phyloP scores from a whole-genome alignment of 305 asterid species.

The Ajuga reptans region DNA sequence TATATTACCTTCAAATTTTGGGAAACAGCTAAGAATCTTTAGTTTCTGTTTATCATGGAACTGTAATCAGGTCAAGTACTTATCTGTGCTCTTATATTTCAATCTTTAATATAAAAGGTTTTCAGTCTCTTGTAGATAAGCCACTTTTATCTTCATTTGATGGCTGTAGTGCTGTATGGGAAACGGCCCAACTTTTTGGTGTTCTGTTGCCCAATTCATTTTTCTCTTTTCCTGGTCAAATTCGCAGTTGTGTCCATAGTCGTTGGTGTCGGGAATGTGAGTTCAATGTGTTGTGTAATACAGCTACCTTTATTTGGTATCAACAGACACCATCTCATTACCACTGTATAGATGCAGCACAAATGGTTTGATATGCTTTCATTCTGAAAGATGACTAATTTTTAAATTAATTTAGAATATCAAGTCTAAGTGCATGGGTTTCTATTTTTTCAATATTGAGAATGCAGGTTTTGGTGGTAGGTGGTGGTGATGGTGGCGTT shows the following conservation, averaged over 20 bases:
- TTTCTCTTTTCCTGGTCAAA: constrained; percentile 9
- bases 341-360: neutral
- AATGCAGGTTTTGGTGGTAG: constrained; percentile 84
- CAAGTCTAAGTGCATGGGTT: neutral
- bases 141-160: neutral
- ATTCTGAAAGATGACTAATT: neutral
- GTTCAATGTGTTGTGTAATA: neutral
- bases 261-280: neutral
- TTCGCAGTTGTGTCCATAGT: neutral
- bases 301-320: neutral
- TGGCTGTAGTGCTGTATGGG: neutral
- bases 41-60: neutral
- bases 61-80: neutral
- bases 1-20: neutral
- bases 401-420: neutral
- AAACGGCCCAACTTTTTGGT: neutral
- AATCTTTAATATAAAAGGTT: neutral
- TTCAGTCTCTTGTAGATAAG: neutral
- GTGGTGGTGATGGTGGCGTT: constrained; percentile 99
- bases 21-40: constrained; percentile 1
- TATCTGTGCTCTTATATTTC: neutral
- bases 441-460: neutral
- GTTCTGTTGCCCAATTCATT: neutral
- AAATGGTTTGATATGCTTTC: neutral
- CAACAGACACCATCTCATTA: neutral